Evolutionary conservation across 805 yeast species (phyloP).

Genomic region (Candida pseudofarinosa): DNA sequence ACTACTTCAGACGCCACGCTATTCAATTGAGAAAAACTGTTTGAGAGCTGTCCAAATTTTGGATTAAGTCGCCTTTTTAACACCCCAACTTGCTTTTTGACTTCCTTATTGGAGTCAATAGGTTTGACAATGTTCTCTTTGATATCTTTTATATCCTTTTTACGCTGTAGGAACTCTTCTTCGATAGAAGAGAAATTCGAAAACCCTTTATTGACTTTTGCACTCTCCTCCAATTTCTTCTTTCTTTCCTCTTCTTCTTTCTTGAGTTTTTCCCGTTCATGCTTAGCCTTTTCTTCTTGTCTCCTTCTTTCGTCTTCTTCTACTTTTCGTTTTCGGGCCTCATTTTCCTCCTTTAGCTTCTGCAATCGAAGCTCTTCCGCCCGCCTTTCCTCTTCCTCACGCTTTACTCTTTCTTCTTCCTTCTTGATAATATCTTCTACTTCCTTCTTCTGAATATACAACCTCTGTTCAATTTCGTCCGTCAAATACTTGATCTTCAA

Average conservation of each 20-base stretch:
- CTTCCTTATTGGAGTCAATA: slow-evolving; percentile 45
- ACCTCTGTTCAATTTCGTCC: background rate
- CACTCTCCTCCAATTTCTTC: slow-evolving; percentile 14
- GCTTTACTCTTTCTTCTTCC: slow-evolving; percentile 17
- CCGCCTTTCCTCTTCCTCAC: slow-evolving; percentile 10
- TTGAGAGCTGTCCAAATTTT: slow-evolving; percentile 87
- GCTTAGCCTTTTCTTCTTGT: slow-evolving; percentile 18
- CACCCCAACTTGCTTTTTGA: slow-evolving; percentile 52
- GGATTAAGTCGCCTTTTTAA: slow-evolving; percentile 78
- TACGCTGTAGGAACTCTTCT: slow-evolving; percentile 43
- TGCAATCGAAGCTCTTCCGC: slow-evolving; percentile 4
- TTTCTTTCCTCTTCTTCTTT: slow-evolving; percentile 8
- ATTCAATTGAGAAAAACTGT: slow-evolving; percentile 56
- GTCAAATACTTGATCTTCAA: background rate
- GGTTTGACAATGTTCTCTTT: slow-evolving; percentile 56
- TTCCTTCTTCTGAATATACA: slow-evolving; percentile 13
- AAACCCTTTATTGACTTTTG: slow-evolving; percentile 14
- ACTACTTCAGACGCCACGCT: slow-evolving; percentile 49
- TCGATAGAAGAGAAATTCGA: slow-evolving; percentile 38
- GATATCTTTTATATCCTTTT: slow-evolving; percentile 50
- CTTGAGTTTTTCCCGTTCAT: slow-evolving; percentile 19
- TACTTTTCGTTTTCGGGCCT: slow-evolving; percentile 6
- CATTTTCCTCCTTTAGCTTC: slow-evolving; percentile 5
- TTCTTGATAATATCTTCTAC: slow-evolving; percentile 14
- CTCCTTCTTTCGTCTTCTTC: slow-evolving; percentile 16